Evolutionary conservation across 1,284 basidiomycete species (phyloP).

Genomic region (Golubevia pallescens): DNA sequence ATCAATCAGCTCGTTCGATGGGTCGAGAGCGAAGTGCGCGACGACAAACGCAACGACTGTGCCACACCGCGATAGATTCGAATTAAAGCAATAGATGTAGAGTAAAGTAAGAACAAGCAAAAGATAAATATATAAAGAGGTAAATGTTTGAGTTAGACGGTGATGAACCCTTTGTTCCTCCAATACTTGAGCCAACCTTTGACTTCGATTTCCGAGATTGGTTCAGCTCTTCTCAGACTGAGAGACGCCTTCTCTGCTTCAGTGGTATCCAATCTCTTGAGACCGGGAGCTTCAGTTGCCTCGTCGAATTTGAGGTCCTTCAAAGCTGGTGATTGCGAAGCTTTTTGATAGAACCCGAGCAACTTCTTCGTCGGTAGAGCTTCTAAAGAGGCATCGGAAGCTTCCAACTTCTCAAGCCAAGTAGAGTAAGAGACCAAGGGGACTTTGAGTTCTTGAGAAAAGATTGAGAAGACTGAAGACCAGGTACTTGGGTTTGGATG

Average conservation of each 20-base stretch:
- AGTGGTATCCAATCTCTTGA: conserved; percentile 26
- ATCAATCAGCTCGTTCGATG: too few relatives aligned
- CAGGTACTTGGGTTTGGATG: conserved; percentile 55
- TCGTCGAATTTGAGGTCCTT: conserved; percentile 9
- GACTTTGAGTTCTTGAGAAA: conserved; percentile 37
- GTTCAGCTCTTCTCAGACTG: conserved; percentile 13
- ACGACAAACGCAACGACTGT: too few relatives aligned
- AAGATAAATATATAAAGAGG: too few relatives aligned
- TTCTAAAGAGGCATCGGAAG: conserved; percentile 13
- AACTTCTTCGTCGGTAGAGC: conserved; percentile 23
- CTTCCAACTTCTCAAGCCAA: conserved; percentile 58
- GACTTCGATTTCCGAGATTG: conserved; percentile 32
- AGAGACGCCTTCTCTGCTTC: conserved; percentile 29
- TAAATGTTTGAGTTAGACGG: conserved; percentile 38
- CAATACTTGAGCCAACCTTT: conserved; percentile 41
- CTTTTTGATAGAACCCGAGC: conserved; percentile 51
- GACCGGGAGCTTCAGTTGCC: conserved; percentile 22
- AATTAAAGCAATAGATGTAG: too few relatives aligned
- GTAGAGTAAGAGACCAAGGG: conserved; percentile 48
- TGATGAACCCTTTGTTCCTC: conserved; percentile 25
- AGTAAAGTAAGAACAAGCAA: too few relatives aligned
- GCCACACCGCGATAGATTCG: too few relatives aligned
- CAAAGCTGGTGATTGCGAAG: conserved; percentile 3
- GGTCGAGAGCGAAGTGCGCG: too few relatives aligned
- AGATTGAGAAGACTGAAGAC: conserved; percentile 25